phyloP scores from a whole-genome alignment of 345 rosid genomes.

The Raphanus raphanistrum region DNA sequence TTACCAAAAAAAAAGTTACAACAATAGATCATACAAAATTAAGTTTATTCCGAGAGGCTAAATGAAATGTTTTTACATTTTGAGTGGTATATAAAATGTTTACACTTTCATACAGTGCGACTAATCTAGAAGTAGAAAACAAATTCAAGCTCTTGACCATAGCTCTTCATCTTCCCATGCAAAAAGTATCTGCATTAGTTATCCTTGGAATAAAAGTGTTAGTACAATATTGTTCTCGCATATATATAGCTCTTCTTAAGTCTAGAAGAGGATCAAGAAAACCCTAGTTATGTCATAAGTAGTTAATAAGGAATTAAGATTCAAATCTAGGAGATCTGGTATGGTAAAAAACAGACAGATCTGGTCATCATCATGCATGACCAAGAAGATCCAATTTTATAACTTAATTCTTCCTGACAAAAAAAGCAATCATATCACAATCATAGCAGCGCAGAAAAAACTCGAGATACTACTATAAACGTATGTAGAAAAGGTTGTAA shows the following conservation, averaged over 20 bases:
- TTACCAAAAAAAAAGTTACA: background rate
- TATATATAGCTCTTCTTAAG: background rate
- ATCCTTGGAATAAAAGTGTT: background rate
- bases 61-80: background rate
- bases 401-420: constrained; percentile 20
- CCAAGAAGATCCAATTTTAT: constrained; percentile 22
- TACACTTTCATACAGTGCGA: constrained; percentile 2
- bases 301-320: background rate
- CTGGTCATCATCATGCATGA: constrained; percentile 36
- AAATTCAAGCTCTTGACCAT: background rate
- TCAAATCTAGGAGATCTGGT: constrained; percentile 9
- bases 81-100: background rate
- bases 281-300: constrained; percentile 22
- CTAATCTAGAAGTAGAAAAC: background rate
- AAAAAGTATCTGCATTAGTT: constrained; percentile 1
- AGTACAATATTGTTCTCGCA: background rate
- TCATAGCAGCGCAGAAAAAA: constrained; percentile 38
- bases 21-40: background rate
- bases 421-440: constrained; percentile 30
- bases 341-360: constrained; percentile 22
- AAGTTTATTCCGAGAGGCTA: background rate
- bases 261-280: background rate
- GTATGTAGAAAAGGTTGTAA: constrained; percentile 38
- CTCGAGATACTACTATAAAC: background rate
- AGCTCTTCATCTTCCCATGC: constrained; percentile 25